Conservation (phyloP, 2,329 filamentous ascomycete genomes). For the Fulvia fulva region DNA sequence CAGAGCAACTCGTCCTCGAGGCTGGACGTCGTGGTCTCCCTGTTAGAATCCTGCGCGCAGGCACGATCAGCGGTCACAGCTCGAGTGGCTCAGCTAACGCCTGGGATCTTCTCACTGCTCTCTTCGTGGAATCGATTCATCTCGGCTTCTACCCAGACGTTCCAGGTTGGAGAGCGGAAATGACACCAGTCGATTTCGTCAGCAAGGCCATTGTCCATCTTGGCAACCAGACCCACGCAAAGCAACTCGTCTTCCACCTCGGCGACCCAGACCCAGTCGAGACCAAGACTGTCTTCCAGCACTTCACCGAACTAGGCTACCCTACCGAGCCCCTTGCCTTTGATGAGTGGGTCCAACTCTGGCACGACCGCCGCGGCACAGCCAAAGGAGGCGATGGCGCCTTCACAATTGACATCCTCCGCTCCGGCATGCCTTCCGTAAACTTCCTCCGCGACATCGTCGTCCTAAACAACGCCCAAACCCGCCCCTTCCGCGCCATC, state of each 20-base stretch:
- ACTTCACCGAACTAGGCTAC: constrained; percentile 65
- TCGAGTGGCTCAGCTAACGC: constrained; percentile 70
- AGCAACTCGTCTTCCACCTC: constrained; percentile 67
- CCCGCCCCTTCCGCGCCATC: constrained; percentile 55
- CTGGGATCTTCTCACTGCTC: constrained; percentile 71
- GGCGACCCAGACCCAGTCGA: constrained; percentile 68
- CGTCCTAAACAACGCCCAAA: constrained; percentile 67
- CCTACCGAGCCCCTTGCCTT: constrained; percentile 62
- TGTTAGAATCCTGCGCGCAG: constrained; percentile 66
- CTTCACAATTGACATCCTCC: constrained; percentile 75
- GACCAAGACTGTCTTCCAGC: constrained; percentile 62
- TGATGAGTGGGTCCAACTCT: constrained; percentile 70
- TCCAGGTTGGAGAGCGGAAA: constrained; percentile 72
- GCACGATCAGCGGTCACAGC: constrained; percentile 76
- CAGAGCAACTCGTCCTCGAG: constrained; percentile 69
- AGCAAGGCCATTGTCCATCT: constrained; percentile 69
- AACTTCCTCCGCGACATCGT: constrained; percentile 68
- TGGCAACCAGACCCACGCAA: constrained; percentile 58
- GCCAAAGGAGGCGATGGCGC: constrained; percentile 64
- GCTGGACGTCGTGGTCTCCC: constrained; percentile 66
- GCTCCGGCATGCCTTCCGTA: constrained; percentile 73
- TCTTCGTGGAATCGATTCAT: constrained; percentile 73
- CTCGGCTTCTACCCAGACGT: constrained; percentile 68
- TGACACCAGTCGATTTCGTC: constrained; percentile 81
- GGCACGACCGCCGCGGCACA: constrained; percentile 65